These are phyloP conservation scores for Didymella glomerata DNA, from an alignment of 2,329 filamentous ascomycete species.

Conservation along the genomic window DNA sequence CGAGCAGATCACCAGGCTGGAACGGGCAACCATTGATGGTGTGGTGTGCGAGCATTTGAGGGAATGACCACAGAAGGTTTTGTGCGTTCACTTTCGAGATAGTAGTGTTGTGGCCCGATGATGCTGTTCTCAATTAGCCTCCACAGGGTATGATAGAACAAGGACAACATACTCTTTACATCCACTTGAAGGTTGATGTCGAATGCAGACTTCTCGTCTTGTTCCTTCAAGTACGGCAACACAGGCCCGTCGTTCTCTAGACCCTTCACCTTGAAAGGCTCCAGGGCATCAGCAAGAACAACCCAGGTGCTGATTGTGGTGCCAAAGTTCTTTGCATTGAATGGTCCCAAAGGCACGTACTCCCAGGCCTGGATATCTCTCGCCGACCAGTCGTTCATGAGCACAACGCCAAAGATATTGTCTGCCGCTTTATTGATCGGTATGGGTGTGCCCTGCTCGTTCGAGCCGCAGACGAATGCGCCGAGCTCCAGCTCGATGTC, in stretches of 20 bases:
- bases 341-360: slow-evolving; percentile 81
- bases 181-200: slow-evolving; percentile 76
- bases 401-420: slow-evolving; percentile 78
- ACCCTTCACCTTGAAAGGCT: slow-evolving; percentile 68
- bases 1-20: slow-evolving; percentile 76
- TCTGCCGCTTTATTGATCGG: slow-evolving; percentile 71
- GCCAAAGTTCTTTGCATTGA: slow-evolving; percentile 85
- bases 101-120: slow-evolving; percentile 62
- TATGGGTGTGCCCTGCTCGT: slow-evolving; percentile 70
- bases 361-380: slow-evolving; percentile 86
- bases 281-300: slow-evolving; percentile 77
- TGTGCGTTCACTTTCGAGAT: slow-evolving; percentile 69
- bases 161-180: slow-evolving; percentile 56
- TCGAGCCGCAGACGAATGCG: slow-evolving; percentile 73
- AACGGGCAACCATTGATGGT: slow-evolving; percentile 78
- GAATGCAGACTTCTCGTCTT: slow-evolving; percentile 66
- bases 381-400: slow-evolving; percentile 90
- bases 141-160: background rate
- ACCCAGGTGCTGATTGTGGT: slow-evolving; percentile 83
- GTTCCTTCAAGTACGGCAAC: slow-evolving; percentile 71
- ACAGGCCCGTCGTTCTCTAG: slow-evolving; percentile 64
- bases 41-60: slow-evolving; percentile 84
- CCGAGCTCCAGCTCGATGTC: slow-evolving; percentile 85
- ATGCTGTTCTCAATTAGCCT: slow-evolving; percentile 37
- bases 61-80: slow-evolving; percentile 81